Percentiles rank a stretch among this genome's conserved stretches.
phyloP scores from a whole-genome alignment of 73 alveolate species.

The Breviolum minutum region DNA sequence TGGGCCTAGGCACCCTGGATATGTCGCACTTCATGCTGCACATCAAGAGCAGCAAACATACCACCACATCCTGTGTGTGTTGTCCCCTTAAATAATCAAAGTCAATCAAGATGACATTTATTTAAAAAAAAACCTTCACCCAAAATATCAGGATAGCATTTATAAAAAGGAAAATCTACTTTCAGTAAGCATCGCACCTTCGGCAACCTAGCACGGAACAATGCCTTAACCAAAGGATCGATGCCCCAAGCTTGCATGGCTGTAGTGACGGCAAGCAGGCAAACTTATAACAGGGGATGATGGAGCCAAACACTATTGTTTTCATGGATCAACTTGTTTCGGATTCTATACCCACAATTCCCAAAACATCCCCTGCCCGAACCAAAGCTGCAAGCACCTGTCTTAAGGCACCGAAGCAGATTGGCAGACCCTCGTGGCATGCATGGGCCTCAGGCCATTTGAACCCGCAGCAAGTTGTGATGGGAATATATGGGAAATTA shows the following conservation, averaged over 20 bases:
- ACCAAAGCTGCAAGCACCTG: background rate
- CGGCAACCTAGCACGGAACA: background rate
- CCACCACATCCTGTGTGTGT: background rate
- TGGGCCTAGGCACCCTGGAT: background rate
- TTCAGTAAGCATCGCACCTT: background rate
- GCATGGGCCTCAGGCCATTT: background rate
- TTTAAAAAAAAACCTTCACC: background rate
- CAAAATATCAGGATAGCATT: background rate
- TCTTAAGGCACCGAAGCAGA: background rate
- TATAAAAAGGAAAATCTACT: background rate
- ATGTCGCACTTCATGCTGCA: background rate
- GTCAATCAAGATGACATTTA: background rate
- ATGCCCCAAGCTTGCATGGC: conserved; percentile 7
- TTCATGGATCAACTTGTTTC: background rate
- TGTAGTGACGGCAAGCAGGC: background rate
- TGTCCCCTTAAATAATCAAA: too few relatives aligned
- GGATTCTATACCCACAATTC: background rate
- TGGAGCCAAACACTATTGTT: background rate
- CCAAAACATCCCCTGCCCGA: background rate
- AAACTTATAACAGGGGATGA: background rate
- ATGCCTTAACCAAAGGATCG: background rate
- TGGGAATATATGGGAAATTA: background rate
- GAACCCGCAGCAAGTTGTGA: background rate
- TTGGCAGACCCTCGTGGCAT: background rate
- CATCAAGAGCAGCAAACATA: background rate